Base-by-base conservation (phyloP, 352 stramenopile genomes). In the Phytophthora pluvialis region DNA sequence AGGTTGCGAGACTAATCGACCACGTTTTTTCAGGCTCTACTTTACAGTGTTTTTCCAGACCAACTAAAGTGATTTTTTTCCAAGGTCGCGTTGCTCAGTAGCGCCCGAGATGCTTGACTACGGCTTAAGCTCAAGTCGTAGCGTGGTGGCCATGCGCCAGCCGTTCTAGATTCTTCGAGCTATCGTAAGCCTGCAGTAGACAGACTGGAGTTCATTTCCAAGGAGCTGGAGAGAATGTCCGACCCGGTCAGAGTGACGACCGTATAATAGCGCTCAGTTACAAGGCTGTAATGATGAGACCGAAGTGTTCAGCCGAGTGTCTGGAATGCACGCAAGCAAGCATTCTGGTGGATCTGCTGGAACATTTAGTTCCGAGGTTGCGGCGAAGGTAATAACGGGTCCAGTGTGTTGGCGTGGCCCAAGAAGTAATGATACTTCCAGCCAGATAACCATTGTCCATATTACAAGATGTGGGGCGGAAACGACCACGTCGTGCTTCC, bases 331-430 rank as follows among this genome's bases (percentile, higher is more conserved):
- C 4, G 25, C 33, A 44, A 28, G 1, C 49, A 38, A 12, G 26
- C 11, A 47, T 9, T 45, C 47, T 57, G 13, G 16, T 43, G 18
- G 16, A 7, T 25, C 33, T 57, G 13, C 18, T 31, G 21, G 51
- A 43, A 59, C 51, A 59, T 42, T 49, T 42, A 59, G 25, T n/a
- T 25, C 13, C 5, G 25, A 18, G 3, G 50, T 58, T 58, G 50
- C 36, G 15, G 36, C 39, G 21, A 15, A n/a, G 16, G 31, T 26
- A 42, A n/a, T 16, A 32, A 21, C 21, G 21, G 21, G 21, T 21
- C 6, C 5, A 21, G 5, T 38, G 44, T 31, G 13, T 26, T 55
- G 16, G 33, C 11, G 48, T 25, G 5, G 13, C 5, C 12, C 21
- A 26, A 25, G 18, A 45, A 44, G 50, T 58, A 47, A 47, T 21